These are phyloP conservation scores for Calophaca sinica DNA, from an alignment of 306 rosid genomes.

Conservation along the genomic window DNA sequence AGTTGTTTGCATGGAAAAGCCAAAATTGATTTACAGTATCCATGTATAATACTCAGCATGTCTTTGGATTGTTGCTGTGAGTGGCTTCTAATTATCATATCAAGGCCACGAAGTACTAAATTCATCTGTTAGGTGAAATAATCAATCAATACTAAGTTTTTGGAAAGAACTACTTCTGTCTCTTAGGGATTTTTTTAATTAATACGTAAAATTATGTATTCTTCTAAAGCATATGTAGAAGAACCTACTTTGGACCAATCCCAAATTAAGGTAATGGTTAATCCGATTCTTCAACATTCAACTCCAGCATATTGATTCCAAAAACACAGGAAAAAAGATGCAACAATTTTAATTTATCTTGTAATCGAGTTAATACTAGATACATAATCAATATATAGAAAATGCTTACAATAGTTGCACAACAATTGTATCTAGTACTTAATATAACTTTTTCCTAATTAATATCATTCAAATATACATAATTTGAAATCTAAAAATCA, in stretches of 20 bases:
- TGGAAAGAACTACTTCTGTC: constrained; percentile 4
- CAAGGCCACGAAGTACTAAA: constrained; percentile 12
- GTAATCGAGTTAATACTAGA: background rate
- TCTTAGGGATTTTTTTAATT: background rate
- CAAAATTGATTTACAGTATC: background rate
- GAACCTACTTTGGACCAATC: background rate
- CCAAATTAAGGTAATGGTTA: background rate
- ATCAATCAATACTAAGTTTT: constrained; percentile 4
- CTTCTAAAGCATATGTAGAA: background rate
- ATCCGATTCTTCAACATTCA: constrained; percentile 6
- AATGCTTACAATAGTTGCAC: background rate
- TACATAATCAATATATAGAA: background rate
- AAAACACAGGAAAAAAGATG: background rate
- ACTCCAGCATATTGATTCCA: constrained; percentile 10
- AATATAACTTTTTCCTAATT: background rate
- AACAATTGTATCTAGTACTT: background rate
- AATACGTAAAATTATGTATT: background rate
- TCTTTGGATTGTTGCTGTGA: background rate
- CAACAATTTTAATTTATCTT: background rate
- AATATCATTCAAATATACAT: constrained; percentile 22
- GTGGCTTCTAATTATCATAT: constrained; percentile 14
- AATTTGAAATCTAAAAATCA: background rate
- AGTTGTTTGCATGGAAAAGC: no score
- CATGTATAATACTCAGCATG: constrained; percentile 16
- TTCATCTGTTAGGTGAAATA: background rate